phyloP scores from a whole-genome alignment of 768 basidiomycete genomes.

The Pleurotus platypus region DNA sequence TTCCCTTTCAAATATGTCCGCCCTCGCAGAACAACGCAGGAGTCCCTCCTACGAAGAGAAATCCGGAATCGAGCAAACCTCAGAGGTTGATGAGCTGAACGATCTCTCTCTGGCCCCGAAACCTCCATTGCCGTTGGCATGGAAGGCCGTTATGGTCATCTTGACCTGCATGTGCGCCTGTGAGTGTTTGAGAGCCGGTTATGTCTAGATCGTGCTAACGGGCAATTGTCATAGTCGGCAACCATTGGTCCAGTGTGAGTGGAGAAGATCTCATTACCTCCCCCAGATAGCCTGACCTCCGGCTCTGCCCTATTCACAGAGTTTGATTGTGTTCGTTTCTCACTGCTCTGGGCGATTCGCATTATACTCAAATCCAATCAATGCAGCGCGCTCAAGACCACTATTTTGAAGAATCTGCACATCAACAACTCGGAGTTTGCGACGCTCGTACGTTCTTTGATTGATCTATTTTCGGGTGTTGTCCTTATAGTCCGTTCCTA shows the following conservation, averaged over 20 bases:
- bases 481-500: background rate
- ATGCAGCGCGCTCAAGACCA: slow-evolving; percentile 34
- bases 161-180: slow-evolving; percentile 38
- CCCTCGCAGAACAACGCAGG: background rate
- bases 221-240: slow-evolving; percentile 25
- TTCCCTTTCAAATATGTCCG: background rate
- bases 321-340: slow-evolving; percentile 29
- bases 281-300: background rate
- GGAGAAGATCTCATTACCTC: background rate
- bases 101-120: slow-evolving; percentile 17
- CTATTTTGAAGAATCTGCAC: slow-evolving; percentile 35
- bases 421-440: slow-evolving; percentile 44
- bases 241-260: slow-evolving; percentile 39
- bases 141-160: slow-evolving; percentile 30
- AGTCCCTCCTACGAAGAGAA: background rate
- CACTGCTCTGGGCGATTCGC: background rate
- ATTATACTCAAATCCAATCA: background rate
- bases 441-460: slow-evolving; percentile 25
- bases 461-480: background rate
- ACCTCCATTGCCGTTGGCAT: slow-evolving; percentile 27
- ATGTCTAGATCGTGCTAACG: background rate
- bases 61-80: background rate
- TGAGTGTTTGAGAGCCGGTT: slow-evolving; percentile 15
- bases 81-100: background rate
- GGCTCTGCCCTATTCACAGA: slow-evolving; percentile 18